Evolutionary conservation across 1,284 basidiomycete genomes (phyloP), one percentile per base, ranked within the genome.

Genomic region (Puccinia coronata): DNA sequence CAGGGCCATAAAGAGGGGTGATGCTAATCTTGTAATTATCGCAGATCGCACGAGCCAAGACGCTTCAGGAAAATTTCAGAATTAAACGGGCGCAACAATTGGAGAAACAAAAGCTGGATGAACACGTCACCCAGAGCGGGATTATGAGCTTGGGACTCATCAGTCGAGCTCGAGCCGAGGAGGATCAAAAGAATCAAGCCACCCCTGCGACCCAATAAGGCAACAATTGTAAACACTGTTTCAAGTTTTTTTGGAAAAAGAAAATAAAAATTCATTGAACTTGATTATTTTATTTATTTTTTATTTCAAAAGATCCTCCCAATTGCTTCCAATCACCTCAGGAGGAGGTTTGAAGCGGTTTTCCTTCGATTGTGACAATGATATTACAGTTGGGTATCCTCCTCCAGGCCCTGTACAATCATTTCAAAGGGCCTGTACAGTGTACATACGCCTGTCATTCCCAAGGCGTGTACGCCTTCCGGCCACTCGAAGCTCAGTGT

Each of bases 1-100:
- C 31, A 51, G 9, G 9, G 39, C 11, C 25, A 39, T 23, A 43
- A 25, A 70, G n/a, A 6, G 31, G 18, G 28, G 28, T 53, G 28
- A 28, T 51, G 43, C 67, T 70, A 18, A 70, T 28, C 14, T 51
- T 57, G 34, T 8, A 28, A 23, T 25, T 41, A 61, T 34, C 67
- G 55, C 84, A 94, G 93, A 90, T 91, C 85, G 90, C 90, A 36
- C 91, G 93, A 49, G 92, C 92, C 59, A 90, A 92, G 84, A 88
- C 90, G 36, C 88, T 95, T 85, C 91, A 92, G 86, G 88, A 90
- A 25, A 92, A 94, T 85, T 92, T 92, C 85, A 88, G 92, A 82
- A 90, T 91, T 86, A 89, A 91, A 84, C 90, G 90, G 23, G 88
- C 91, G 18, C 41, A 63, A 25, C 59, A 61, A 31, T 28, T 76